Conservation (phyloP, 257 asterid species). For the Solanum piurae region DNA sequence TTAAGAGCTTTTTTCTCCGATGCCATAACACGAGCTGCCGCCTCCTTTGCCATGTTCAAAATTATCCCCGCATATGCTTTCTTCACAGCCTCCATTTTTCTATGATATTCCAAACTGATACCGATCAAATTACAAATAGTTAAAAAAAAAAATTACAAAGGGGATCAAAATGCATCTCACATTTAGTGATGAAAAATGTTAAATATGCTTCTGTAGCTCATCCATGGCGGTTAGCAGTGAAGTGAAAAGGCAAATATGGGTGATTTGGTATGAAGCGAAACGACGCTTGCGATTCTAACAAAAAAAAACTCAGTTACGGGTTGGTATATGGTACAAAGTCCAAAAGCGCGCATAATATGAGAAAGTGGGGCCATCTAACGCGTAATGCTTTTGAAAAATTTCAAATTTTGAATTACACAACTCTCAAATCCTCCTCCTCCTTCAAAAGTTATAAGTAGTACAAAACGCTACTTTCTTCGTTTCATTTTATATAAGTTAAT, state of each 20-base stretch:
- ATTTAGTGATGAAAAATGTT: not conserved
- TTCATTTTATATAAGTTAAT: too few relatives aligned
- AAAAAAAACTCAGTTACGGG: not conserved
- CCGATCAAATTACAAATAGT: not conserved
- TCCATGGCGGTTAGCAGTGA: slow-evolving; percentile 9
- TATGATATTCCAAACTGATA: slow-evolving; percentile 1
- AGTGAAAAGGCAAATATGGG: not conserved
- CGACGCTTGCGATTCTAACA: not conserved
- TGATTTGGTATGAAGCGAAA: not conserved
- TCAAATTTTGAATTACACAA: not conserved
- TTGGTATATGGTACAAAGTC: not conserved
- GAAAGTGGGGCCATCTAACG: not conserved
- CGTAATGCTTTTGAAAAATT: not conserved
- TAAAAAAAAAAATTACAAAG: not conserved
- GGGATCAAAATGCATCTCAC: not conserved
- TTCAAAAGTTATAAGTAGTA: not conserved
- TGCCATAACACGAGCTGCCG: slow-evolving; percentile 68
- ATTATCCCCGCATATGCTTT: slow-evolving; percentile 61
- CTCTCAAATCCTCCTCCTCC: not conserved
- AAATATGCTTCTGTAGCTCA: slow-evolving; percentile 21
- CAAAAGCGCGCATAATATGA: not conserved
- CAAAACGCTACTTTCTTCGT: too few relatives aligned
- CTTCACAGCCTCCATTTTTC: slow-evolving; percentile 47
- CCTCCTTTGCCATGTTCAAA: slow-evolving; percentile 62
- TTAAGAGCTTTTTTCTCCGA: slow-evolving; percentile 43